Conservation (phyloP, 129 eudicot species). For the Artemisia argyi region DNA sequence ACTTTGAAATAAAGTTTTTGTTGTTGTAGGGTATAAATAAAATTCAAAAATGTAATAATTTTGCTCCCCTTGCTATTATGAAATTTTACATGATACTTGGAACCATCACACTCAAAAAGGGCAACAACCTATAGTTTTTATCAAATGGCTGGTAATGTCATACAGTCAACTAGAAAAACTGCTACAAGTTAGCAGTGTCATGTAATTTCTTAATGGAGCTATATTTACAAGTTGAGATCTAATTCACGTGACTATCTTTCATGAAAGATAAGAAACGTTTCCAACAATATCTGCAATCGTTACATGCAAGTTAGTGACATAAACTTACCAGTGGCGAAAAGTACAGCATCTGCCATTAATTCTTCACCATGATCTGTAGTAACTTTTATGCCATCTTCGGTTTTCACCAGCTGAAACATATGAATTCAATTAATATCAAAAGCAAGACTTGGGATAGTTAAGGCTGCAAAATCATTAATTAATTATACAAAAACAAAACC, state of each 20-base stretch:
- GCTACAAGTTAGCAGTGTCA: conserved; percentile 9
- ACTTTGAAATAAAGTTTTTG: too few relatives aligned
- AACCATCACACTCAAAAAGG: conserved; percentile 14
- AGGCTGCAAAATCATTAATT: neutral
- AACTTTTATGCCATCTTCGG: conserved; percentile 84
- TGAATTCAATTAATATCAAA: conserved; percentile 3
- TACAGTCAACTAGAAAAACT: neutral
- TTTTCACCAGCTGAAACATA: conserved; percentile 72
- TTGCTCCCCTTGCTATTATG: conserved; percentile 10
- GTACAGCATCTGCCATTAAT: conserved; percentile 89
- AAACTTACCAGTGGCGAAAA: conserved; percentile 92
- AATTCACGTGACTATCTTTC: neutral
- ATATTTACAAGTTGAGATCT: neutral
- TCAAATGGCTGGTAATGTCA: conserved; percentile 11
- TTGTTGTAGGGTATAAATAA: neutral
- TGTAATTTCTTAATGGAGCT: neutral
- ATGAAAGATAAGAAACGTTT: neutral
- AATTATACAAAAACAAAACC: conserved; percentile 39
- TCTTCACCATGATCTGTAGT: conserved; percentile 92
- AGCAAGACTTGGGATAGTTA: neutral
- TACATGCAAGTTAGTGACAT: neutral
- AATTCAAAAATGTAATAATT: neutral
- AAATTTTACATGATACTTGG: neutral
- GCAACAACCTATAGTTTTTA: neutral
- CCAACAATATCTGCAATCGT: too few relatives aligned